Evolutionary conservation across 768 basidiomycete genomes (phyloP).

Genomic region (Xerocomellus dryophilus): DNA sequence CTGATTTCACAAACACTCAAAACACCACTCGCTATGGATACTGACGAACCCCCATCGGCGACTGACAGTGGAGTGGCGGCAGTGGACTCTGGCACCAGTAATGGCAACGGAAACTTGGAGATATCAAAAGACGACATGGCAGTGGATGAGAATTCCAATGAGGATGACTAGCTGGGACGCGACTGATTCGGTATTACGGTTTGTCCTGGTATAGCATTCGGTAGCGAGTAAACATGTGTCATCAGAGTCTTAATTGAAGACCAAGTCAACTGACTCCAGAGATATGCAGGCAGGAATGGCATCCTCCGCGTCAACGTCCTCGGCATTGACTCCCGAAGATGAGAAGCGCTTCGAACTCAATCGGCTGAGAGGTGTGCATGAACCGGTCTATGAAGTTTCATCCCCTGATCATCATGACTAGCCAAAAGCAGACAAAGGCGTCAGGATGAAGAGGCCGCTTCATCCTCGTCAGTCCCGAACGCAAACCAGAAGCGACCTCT

Average conservation of each 20-base stretch:
- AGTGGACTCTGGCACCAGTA: slow-evolving; percentile 15
- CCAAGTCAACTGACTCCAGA: background rate
- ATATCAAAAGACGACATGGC: slow-evolving; percentile 27
- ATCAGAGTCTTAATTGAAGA: slow-evolving; percentile 4
- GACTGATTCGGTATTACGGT: background rate
- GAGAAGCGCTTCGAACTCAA: slow-evolving; percentile 74
- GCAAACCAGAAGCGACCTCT: slow-evolving; percentile 76
- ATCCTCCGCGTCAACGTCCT: slow-evolving; percentile 7
- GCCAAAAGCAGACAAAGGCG: slow-evolving; percentile 76
- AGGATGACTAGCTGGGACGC: slow-evolving; percentile 4
- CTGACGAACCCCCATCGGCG: slow-evolving; percentile 28
- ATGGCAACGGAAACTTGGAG: slow-evolving; percentile 13
- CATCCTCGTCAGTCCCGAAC: slow-evolving; percentile 50
- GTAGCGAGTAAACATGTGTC: slow-evolving; percentile 15
- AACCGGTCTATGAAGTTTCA: background rate
- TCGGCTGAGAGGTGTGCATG: slow-evolving; percentile 60
- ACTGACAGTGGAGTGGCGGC: slow-evolving; percentile 17
- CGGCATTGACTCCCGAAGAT: slow-evolving; percentile 62
- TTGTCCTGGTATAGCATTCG: no score
- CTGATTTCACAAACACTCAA: slow-evolving; percentile 30
- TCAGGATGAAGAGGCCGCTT: slow-evolving; percentile 51
- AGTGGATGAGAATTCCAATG: slow-evolving; percentile 20
- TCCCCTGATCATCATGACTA: slow-evolving; percentile 26
- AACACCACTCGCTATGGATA: slow-evolving; percentile 33
- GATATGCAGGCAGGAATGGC: slow-evolving; percentile 1